Evolutionary conservation across 2,329 filamentous ascomycete species (phyloP), one percentile per base, ranked within the genome.

Genomic region (Fusarium sp.): DNA sequence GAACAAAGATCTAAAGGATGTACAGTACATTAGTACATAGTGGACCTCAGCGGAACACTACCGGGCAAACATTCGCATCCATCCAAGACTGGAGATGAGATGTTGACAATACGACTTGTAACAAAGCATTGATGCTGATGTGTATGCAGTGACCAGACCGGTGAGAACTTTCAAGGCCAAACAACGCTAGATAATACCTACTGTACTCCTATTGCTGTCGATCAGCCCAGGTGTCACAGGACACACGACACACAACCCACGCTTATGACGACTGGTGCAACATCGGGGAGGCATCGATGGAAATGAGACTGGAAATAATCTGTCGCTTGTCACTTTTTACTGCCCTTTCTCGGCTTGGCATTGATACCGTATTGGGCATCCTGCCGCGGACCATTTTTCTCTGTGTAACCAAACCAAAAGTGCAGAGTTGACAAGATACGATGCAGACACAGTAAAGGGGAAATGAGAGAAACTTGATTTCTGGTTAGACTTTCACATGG

Each of bases 241-340:
- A 34, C 30, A 46, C 26, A 37, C 34, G 34, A 37, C 34, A 28
- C 26, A 28, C 21, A 23, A 23, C 21, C 16, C 31, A 34, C 26
- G 30, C 49, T 54, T 42, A 64, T 63, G 46, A 58, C 59, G 52
- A 64, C 49, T 61, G 48, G 21, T 66, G 62, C 31, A 66, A 61
- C 49, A 19, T 66, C 49, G 48, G 63, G 41, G 60, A 56, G 41
- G 45, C 45, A 64, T 67, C 67, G 62, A 71, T 67, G 70, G 62
- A 71, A 66, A 72, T 69, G 62, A 62, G 42, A 48, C 52, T 69
- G 65, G 65, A 53, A 69, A 69, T 69, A 69, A 55, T 62, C 44
- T 53, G 65, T 34, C 56, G 52, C 42, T 65, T 54, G 52, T 51
- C 49, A 65, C 52, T 48, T 67, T 53, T 48, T 26, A 26, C 46